phyloP scores from a whole-genome alignment of 179 eudicot species.

The Amaranthus tricolor region DNA sequence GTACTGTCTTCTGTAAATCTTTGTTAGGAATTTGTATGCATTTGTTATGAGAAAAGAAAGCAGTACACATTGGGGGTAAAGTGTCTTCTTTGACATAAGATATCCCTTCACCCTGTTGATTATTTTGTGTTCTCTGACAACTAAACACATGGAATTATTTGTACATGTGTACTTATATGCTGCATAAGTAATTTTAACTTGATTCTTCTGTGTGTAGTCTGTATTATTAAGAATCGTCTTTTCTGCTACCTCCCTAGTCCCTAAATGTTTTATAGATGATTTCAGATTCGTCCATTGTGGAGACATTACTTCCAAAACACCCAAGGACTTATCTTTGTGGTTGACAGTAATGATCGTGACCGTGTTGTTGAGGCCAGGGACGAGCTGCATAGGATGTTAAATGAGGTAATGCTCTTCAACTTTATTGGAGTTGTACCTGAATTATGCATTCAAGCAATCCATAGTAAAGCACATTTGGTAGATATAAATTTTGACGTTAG shows the following conservation, averaged over 20 bases:
- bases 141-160: not conserved
- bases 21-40: not conserved
- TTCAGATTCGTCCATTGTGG: slow-evolving; percentile 44
- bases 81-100: not conserved
- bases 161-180: not conserved
- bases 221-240: not conserved
- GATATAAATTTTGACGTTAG: too few species aligned
- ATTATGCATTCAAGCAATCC: not conserved
- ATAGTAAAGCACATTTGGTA: not conserved
- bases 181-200: not conserved
- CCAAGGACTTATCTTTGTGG: slow-evolving; percentile 42
- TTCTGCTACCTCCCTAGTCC: not conserved
- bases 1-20: not conserved
- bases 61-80: not conserved
- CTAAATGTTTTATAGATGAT: not conserved
- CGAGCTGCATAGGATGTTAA: slow-evolving; percentile 39
- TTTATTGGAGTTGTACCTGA: not conserved
- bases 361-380: slow-evolving; percentile 41
- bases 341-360: slow-evolving; percentile 40
- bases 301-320: slow-evolving; percentile 41
- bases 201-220: not conserved
- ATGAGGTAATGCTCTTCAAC: slow-evolving; percentile 23
- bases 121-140: not conserved
- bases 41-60: not conserved
- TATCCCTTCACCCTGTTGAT: not conserved